Conservation (phyloP, 2,329 filamentous ascomycete species). For the Didymella sp. region DNA sequence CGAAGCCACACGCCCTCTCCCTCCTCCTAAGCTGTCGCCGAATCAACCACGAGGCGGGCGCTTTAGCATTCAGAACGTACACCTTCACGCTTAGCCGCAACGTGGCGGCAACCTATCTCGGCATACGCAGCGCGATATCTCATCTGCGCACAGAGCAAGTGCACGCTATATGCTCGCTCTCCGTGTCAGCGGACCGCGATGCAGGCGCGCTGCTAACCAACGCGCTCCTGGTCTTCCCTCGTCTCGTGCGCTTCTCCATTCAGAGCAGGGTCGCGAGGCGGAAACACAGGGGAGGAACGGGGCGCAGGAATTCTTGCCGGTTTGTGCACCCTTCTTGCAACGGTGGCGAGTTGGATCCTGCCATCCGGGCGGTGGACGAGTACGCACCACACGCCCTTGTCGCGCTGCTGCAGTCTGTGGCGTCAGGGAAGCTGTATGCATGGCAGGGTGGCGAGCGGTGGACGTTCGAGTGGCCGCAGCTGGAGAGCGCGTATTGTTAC, state of each 20-base stretch:
- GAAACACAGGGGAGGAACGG: too few relatives aligned
- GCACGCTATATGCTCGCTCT: slow-evolving; percentile 5
- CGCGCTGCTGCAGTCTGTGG: neutral
- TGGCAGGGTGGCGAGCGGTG: neutral
- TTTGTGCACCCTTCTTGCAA: too few relatives aligned
- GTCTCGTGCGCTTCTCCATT: too few relatives aligned
- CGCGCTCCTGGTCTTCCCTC: slow-evolving; percentile 15
- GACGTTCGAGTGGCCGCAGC: slow-evolving; percentile 2
- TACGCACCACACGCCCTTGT: neutral
- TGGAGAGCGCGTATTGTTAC: neutral
- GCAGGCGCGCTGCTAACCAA: slow-evolving; percentile 4
- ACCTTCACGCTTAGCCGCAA: too few relatives aligned
- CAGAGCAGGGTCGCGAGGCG: too few relatives aligned
- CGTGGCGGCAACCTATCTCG: neutral
- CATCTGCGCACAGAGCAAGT: neutral
- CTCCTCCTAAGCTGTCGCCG: slow-evolving; percentile 20
- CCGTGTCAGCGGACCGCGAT: neutral
- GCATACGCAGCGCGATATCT: neutral
- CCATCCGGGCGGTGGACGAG: neutral
- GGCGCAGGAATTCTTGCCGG: too few relatives aligned
- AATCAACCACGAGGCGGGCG: slow-evolving; percentile 13
- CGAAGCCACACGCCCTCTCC: slow-evolving; percentile 12
- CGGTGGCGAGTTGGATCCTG: too few relatives aligned
- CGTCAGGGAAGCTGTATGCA: neutral
- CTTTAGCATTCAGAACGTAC: slow-evolving; percentile 14